Base-by-base conservation (phyloP, 2,329 filamentous ascomycete genomes). In the Xylariaceae sp. region DNA sequence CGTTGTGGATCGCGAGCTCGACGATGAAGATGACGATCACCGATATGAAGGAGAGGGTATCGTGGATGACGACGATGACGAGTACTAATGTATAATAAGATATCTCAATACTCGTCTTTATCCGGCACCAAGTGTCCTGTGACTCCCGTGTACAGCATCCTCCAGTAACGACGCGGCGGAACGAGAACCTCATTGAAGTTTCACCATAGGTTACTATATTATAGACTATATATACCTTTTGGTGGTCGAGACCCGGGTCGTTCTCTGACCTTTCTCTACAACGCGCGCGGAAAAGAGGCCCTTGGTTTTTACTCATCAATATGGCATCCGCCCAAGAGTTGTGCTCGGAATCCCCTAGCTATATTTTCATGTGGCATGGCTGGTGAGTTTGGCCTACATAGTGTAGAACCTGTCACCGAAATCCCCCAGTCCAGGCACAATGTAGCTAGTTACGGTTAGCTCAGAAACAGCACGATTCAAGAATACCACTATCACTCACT, bases 321-420 rank as follows among this genome's bases (percentile, higher is more conserved):
- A 52, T 29, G 32, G 40, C 19, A n/a, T 12, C 26, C 32, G 40
- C 19, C 26, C 31, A 19, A 29, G 37, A 27, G 35, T 3, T 43
- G 29, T 51, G 34, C 44, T 50, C 30, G 44, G 34, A 45, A 19
- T 49, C 47, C 52, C 19, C 11, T 11, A 4, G 49, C 30, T 51
- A 41, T 47, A 37, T 39, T 51, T 55, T 30, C 43, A 12, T 32
- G 37, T 47, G 35, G 4, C 35, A 39, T 43, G 8, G 46, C 37
- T 43, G 34, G 6, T 12, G 35, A 37, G 27, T 31, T 19, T 45
- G 52, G 30, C 19, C 47, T 70, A 96, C 72, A 96, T 83, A 53
- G 92, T 96, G 72, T 96, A 97, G 73, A 94, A 97, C 62, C 92
- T 81, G 71, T 97, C 92, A 57, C 92, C 92, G 72, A 97, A 97